Evolutionary conservation across 495 filamentous ascomycete species (phyloP).

Genomic region (Hamigera avellanea): DNA sequence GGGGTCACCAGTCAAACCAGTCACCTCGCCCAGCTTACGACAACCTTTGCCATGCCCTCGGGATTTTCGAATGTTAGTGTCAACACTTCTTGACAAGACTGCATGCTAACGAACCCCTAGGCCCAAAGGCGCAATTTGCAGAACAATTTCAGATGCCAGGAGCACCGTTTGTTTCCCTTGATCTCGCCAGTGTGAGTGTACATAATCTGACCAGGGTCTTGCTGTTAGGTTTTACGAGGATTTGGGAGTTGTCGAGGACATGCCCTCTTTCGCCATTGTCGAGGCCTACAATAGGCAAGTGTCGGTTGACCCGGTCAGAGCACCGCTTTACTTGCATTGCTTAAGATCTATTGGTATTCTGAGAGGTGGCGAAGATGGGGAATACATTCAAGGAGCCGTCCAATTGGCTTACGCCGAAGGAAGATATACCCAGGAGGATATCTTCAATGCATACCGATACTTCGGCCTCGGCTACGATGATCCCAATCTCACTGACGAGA

Average conservation of each 20-base stretch:
- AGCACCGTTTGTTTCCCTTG: slow-evolving; percentile 20
- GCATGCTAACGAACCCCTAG: slow-evolving; percentile 10
- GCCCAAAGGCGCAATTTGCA: slow-evolving; percentile 16
- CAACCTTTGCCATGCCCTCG: slow-evolving; percentile 34
- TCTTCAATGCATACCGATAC: slow-evolving; percentile 43
- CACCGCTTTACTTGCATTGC: slow-evolving; percentile 22
- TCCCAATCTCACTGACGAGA: slow-evolving; percentile 35
- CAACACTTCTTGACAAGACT: neutral
- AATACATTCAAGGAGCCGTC: slow-evolving; percentile 25
- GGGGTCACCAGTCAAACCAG: slow-evolving; percentile 18
- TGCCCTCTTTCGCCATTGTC: slow-evolving; percentile 23
- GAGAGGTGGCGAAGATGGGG: slow-evolving; percentile 23
- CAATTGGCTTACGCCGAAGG: slow-evolving; percentile 27
- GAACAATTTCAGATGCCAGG: slow-evolving; percentile 25
- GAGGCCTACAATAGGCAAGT: slow-evolving; percentile 31
- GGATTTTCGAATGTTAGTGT: slow-evolving; percentile 36
- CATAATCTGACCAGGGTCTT: neutral
- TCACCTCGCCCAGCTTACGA: slow-evolving; percentile 18
- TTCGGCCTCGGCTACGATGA: slow-evolving; percentile 35
- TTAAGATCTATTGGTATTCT: slow-evolving; percentile 23
- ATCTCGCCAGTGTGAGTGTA: too few relatives aligned
- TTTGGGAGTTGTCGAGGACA: slow-evolving; percentile 31
- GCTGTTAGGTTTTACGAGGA: slow-evolving; percentile 29
- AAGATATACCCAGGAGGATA: slow-evolving; percentile 37
- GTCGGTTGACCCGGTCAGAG: slow-evolving; percentile 16